Conservation (phyloP, 495 filamentous ascomycete genomes). For the Aspergillus campestris region DNA sequence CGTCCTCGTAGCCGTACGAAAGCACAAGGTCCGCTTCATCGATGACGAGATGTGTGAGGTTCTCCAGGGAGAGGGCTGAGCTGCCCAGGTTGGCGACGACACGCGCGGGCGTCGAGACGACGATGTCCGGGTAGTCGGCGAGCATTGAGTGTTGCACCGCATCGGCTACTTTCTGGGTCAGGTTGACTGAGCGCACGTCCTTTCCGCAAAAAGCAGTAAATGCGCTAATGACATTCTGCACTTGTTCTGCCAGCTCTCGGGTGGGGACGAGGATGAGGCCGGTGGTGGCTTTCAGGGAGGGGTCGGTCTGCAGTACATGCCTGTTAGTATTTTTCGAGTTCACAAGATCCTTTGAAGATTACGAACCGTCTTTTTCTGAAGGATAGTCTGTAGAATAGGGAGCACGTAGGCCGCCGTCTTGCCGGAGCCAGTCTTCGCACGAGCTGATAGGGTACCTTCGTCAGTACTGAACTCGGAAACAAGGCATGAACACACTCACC, state of each 20-base stretch:
- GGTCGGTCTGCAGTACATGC: constrained; percentile 21
- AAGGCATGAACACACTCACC: constrained; percentile 31
- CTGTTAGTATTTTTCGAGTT: not conserved
- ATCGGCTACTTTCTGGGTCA: constrained; percentile 82
- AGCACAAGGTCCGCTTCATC: constrained; percentile 95
- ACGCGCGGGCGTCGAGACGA: constrained; percentile 80
- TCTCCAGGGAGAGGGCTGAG: constrained; percentile 57
- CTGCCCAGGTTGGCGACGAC: constrained; percentile 63
- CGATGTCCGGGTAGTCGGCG: constrained; percentile 78
- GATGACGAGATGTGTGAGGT: constrained; percentile 73
- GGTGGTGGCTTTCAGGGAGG: constrained; percentile 41
- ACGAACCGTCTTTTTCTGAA: constrained; percentile 64
- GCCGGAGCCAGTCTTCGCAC: constrained; percentile 86
- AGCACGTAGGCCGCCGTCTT: constrained; percentile 98
- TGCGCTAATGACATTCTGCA: constrained; percentile 60
- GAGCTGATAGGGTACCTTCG: constrained; percentile 36
- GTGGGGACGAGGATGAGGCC: constrained; percentile 90
- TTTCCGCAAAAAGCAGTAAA: constrained; percentile 79
- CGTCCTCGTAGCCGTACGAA: constrained; percentile 88
- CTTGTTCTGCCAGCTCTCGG: constrained; percentile 85
- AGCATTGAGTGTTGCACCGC: constrained; percentile 76
- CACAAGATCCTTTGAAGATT: not conserved
- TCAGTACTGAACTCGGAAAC: constrained; percentile 13
- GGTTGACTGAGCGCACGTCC: constrained; percentile 69
- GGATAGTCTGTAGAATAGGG: constrained; percentile 71